A percentile compares a stretch with the other conserved stretches of the same genome.
Conservation (phyloP, 352 stramenopile genomes). For the Thraustochytrium sp. region DNA sequence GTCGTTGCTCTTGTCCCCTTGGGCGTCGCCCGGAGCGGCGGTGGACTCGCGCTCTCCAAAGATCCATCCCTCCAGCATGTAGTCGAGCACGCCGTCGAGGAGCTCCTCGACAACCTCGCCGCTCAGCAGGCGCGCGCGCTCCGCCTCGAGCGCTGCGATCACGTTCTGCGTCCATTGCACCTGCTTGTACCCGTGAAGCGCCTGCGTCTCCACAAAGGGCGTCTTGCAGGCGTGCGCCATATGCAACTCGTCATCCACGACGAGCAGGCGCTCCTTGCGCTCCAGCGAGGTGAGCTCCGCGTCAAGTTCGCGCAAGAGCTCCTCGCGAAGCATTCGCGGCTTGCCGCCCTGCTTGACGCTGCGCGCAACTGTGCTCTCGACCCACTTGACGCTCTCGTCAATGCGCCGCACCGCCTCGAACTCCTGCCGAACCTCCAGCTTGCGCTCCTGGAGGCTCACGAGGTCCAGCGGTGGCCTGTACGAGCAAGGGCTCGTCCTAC, state of each 20-base stretch:
- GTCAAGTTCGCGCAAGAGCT: constrained; percentile 57
- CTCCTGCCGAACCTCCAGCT: constrained; percentile 47
- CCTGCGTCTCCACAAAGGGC: constrained; percentile 74
- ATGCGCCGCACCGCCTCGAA: constrained; percentile 47
- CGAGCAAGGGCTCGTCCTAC: background rate
- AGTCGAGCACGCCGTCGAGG: constrained; percentile 86
- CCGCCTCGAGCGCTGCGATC: constrained; percentile 65
- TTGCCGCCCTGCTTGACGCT: constrained; percentile 48
- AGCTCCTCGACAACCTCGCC: constrained; percentile 74
- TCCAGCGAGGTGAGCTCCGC: constrained; percentile 54
- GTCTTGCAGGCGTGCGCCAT: constrained; percentile 69
- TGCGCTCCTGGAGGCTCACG: constrained; percentile 43
- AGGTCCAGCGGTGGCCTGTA: constrained; percentile 37
- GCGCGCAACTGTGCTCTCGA: constrained; percentile 48
- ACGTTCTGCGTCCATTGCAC: constrained; percentile 65
- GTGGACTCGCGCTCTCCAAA: constrained; percentile 70
- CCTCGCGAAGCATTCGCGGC: constrained; percentile 49
- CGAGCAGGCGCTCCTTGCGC: constrained; percentile 56
- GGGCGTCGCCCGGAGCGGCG: background rate
- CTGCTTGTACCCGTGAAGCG: constrained; percentile 79
- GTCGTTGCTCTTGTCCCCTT: background rate
- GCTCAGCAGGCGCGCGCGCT: constrained; percentile 77
- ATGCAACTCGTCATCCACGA: constrained; percentile 86
- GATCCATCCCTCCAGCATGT: constrained; percentile 90
- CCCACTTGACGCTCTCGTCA: constrained; percentile 40